Evolutionary conservation across 306 rosid species (phyloP).

Genomic region (Rubus parviflorus): DNA sequence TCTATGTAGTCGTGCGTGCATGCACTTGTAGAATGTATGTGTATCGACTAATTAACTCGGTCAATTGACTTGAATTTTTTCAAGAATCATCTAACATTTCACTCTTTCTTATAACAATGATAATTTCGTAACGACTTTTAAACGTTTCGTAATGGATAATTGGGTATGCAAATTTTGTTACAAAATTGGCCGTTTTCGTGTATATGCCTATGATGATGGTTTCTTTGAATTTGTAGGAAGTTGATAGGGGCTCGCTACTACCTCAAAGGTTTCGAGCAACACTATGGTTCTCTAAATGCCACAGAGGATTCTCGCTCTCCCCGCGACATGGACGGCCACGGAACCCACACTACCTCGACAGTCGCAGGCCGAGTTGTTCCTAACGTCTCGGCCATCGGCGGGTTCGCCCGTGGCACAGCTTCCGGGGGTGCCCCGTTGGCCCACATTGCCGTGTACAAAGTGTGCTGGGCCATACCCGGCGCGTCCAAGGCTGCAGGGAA

Average conservation of each 20-base stretch:
- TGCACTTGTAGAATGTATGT: background rate
- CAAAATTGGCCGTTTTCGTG: no score
- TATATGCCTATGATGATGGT: background rate
- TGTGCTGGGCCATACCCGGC: conserved; percentile 85
- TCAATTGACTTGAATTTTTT: background rate
- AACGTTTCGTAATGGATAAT: no score
- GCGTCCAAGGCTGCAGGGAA: conserved; percentile 57
- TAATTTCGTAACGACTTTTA: no score
- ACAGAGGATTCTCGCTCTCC: conserved; percentile 67
- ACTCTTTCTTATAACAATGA: background rate
- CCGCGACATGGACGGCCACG: conserved; percentile 90
- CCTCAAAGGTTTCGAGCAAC: conserved; percentile 52
- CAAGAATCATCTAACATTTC: background rate
- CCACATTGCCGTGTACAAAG: conserved; percentile 81
- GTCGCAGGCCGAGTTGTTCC: conserved; percentile 61
- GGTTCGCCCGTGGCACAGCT: conserved; percentile 70
- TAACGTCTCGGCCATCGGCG: conserved; percentile 57
- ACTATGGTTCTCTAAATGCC: conserved; percentile 52
- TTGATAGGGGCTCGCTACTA: conserved; percentile 85
- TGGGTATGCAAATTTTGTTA: no score
- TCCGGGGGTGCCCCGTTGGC: conserved; percentile 80
- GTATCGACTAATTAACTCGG: background rate
- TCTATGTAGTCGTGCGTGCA: background rate
- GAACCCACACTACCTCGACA: conserved; percentile 86
- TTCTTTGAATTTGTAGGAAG: conserved; percentile 43